Evolutionary conservation across 2,329 filamentous ascomycete genomes (phyloP).

Genomic region (Stagonosporopsis vannaccii): DNA sequence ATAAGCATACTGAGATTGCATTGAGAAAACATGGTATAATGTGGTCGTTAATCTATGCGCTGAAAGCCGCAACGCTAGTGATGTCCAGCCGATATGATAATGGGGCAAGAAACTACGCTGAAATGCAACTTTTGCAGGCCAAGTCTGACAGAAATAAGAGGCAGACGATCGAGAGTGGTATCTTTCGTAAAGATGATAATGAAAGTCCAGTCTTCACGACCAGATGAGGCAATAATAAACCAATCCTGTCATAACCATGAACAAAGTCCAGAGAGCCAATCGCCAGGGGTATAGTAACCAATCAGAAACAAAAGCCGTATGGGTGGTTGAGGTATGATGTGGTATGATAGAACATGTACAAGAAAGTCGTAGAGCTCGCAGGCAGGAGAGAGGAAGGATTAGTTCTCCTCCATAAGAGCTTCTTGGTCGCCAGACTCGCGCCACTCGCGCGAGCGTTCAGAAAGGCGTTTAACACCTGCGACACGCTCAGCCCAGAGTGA

Average conservation of each 20-base stretch:
- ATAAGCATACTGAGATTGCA: neutral
- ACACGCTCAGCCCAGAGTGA: conserved; percentile 87
- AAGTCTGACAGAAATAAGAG: conserved; percentile 13
- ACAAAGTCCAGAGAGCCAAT: conserved; percentile 17
- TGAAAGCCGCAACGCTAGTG: conserved; percentile 28
- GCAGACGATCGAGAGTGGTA: conserved; percentile 27
- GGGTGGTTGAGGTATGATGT: conserved; percentile 21
- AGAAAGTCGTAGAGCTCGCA: conserved; percentile 21
- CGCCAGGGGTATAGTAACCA: conserved; percentile 23
- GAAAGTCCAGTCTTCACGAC: conserved; percentile 12
- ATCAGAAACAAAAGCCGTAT: conserved; percentile 21
- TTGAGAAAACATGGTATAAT: neutral
- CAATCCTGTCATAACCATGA: conserved; percentile 12
- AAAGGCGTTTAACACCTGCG: conserved; percentile 78
- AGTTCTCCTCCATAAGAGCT: conserved; percentile 64
- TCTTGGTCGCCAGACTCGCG: conserved; percentile 80
- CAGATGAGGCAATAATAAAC: conserved; percentile 17
- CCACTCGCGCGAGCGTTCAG: conserved; percentile 89
- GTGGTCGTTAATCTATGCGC: conserved; percentile 34
- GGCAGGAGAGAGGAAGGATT: conserved; percentile 19
- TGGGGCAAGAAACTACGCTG: conserved; percentile 17
- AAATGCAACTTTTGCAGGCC: conserved; percentile 29
- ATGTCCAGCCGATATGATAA: conserved; percentile 24
- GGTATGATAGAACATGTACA: conserved; percentile 26
- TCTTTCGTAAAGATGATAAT: conserved; percentile 24